Evolutionary conservation across 257 asterid genomes (phyloP).

Genomic region (Fraxinus pennsylvanica): DNA sequence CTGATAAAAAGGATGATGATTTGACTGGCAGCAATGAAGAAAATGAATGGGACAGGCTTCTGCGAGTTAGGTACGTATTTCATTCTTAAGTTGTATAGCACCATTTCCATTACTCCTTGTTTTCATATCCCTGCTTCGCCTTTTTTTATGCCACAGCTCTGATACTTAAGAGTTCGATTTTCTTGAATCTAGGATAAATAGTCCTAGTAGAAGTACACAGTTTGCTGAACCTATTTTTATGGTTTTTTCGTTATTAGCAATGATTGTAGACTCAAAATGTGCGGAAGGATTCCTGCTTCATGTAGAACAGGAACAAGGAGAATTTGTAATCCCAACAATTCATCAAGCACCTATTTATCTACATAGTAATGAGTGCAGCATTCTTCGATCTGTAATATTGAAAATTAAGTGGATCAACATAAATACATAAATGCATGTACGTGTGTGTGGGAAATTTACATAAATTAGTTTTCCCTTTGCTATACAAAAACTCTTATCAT

Average conservation of each 20-base stretch:
- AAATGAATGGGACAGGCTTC: slow-evolving; percentile 97
- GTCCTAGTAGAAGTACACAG: background rate
- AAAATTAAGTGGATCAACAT: background rate
- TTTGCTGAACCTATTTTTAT: background rate
- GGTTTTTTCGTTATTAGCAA: background rate
- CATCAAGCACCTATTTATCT: background rate
- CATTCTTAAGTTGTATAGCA: background rate
- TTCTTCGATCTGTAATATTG: background rate
- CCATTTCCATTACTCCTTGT: slow-evolving; percentile 2
- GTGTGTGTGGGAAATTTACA: background rate
- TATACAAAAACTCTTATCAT: background rate
- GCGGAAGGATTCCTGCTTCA: background rate
- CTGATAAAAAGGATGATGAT: slow-evolving; percentile 65
- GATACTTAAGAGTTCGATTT: slow-evolving; percentile 5
- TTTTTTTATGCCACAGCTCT: background rate
- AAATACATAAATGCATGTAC: background rate
- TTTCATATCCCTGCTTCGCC: background rate
- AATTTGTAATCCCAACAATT: background rate
- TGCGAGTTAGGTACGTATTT: slow-evolving; percentile 71
- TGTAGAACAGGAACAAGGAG: background rate
- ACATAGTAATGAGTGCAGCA: background rate
- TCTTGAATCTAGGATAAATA: background rate
- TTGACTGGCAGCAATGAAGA: slow-evolving; percentile 55
- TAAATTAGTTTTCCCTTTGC: background rate
- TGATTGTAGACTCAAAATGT: background rate